Percentiles rank a stretch among this genome's conserved stretches.
Evolutionary conservation across 2,329 filamentous ascomycete species (phyloP).

Genomic region (Xylariaceae sp.): DNA sequence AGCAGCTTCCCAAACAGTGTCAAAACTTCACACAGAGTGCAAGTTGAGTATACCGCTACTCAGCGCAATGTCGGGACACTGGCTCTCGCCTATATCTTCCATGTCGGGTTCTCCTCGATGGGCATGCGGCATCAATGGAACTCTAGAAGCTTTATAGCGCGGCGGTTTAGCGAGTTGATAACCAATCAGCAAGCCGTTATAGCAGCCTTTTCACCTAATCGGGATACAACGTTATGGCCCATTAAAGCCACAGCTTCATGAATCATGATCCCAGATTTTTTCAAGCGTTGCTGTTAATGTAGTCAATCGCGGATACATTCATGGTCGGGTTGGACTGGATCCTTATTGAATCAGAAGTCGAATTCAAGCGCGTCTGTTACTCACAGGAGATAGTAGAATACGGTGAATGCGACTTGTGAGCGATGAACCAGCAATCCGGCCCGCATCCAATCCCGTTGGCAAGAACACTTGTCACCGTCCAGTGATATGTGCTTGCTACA

Average conservation of each 20-base stretch:
- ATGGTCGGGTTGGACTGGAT: background rate
- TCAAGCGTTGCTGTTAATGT: background rate
- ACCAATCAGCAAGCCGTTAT: conserved; percentile 7
- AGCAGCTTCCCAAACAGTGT: no score
- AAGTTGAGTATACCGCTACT: no score
- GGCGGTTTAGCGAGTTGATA: conserved; percentile 11
- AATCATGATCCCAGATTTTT: background rate
- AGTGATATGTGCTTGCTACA: no score
- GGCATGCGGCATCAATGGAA: background rate
- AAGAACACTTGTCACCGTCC: no score
- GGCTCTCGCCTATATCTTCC: background rate
- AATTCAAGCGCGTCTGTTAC: no score
- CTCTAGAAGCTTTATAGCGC: background rate
- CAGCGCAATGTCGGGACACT: no score
- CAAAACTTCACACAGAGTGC: no score
- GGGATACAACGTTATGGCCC: background rate
- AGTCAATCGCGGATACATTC: background rate
- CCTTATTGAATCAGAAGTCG: background rate
- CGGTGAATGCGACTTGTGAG: no score
- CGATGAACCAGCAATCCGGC: no score
- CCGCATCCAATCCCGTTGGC: no score
- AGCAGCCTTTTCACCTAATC: conserved; percentile 8
- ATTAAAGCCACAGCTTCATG: background rate
- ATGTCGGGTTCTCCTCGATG: background rate
- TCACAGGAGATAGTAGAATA: no score